Conservation (phyloP, 2,329 filamentous ascomycete species). For the Cladorrhinum sp. region DNA sequence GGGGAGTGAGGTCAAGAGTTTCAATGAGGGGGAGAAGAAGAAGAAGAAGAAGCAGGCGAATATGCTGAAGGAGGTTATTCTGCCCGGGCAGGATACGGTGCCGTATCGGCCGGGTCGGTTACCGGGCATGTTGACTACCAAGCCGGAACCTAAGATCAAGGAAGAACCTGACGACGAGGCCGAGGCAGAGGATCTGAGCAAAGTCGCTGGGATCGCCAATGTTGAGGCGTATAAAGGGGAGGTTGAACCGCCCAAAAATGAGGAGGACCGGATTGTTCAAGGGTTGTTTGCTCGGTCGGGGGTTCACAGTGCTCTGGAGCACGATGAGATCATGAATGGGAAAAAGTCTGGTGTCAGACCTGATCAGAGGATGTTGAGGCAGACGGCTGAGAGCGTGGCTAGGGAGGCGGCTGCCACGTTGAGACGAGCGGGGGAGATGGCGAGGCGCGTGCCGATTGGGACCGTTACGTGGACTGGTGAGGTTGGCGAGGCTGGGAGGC, state of each 20-base stretch:
- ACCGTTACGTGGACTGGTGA: constrained; percentile 93
- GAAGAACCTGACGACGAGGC: constrained; percentile 15
- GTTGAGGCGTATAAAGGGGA: constrained; percentile 62
- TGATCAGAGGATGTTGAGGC: constrained; percentile 73
- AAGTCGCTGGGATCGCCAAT: constrained; percentile 54
- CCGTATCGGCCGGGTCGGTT: constrained; percentile 9
- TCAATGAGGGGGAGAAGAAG: constrained; percentile 22
- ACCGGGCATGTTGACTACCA: background rate
- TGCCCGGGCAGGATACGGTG: constrained; percentile 29
- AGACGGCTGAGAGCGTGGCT: constrained; percentile 77
- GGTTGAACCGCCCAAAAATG: constrained; percentile 42
- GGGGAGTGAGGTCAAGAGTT: constrained; percentile 74
- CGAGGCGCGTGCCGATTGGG: constrained; percentile 70
- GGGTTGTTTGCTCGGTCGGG: constrained; percentile 83
- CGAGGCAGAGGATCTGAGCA: constrained; percentile 30
- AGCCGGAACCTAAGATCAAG: constrained; percentile 3
- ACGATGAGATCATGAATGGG: constrained; percentile 85
- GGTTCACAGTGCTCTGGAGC: constrained; percentile 87
- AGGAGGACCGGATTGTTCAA: constrained; percentile 78
- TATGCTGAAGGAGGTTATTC: constrained; percentile 27
- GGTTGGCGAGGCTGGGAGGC: constrained; percentile 72
- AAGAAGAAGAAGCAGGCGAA: constrained; percentile 26
- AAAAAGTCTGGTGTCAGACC: constrained; percentile 67
- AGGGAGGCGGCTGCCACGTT: constrained; percentile 74
- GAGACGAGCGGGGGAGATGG: constrained; percentile 67